phyloP scores from a whole-genome alignment of 2,329 filamentous ascomycete genomes.

The Annulohypoxylon truncatum region DNA sequence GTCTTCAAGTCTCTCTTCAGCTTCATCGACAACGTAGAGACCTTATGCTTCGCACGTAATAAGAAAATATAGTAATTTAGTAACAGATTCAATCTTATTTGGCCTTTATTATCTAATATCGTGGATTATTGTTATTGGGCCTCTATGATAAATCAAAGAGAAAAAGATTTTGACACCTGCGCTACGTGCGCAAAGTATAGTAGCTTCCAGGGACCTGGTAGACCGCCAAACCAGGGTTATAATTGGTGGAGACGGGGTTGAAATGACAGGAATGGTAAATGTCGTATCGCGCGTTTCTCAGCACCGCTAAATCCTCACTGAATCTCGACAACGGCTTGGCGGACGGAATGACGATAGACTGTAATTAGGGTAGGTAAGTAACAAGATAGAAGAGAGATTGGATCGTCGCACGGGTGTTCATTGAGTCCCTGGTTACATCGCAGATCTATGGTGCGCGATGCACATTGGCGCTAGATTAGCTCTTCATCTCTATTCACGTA shows the following conservation, averaged over 20 bases:
- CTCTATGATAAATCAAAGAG: background rate
- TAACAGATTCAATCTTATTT: background rate
- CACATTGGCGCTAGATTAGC: conserved; percentile 11
- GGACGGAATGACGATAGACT: conserved; percentile 1
- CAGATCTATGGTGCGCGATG: background rate
- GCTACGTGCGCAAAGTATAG: background rate
- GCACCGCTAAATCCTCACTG: conserved; percentile 25
- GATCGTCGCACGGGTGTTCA: conserved; percentile 7
- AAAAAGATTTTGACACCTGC: background rate
- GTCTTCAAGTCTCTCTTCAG: conserved; percentile 4
- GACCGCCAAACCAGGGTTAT: conserved; percentile 17
- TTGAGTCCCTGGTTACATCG: conserved; percentile 4
- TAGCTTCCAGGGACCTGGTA: conserved; percentile 25
- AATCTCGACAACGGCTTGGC: conserved; percentile 10
- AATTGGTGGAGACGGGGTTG: conserved; percentile 20
- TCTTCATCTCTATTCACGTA: background rate
- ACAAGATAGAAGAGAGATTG: conserved; percentile 1
- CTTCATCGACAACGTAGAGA: conserved; percentile 5
- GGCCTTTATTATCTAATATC: background rate
- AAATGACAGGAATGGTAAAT: conserved; percentile 40
- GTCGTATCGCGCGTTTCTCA: conserved; percentile 35
- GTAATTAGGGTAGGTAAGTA: too few relatives aligned
- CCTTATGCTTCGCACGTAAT: background rate
- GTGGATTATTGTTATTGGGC: background rate
- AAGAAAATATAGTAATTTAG: background rate